These are phyloP conservation scores for Penicillium polonicum DNA, from an alignment of 2,329 filamentous ascomycete genomes.

Conservation along the genomic window DNA sequence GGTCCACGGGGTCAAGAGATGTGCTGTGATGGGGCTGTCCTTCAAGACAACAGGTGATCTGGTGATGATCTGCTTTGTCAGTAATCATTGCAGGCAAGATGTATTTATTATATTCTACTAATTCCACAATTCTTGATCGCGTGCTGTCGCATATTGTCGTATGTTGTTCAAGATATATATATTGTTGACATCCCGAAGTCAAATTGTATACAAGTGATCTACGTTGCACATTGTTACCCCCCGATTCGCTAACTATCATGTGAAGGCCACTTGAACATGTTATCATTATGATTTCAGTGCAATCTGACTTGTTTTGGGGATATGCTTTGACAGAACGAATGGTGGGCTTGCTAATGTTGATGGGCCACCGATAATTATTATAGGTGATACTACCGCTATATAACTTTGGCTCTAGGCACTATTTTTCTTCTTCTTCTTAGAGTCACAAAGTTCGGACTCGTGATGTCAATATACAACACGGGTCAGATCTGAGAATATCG, in stretches of 20 bases:
- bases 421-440: background rate
- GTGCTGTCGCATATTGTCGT: background rate
- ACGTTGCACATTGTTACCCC: background rate
- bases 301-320: background rate
- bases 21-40: background rate
- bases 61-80: background rate
- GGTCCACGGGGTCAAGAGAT: background rate
- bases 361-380: background rate
- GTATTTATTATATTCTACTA: background rate
- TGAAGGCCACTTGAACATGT: background rate
- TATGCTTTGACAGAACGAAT: background rate
- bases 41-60: background rate
- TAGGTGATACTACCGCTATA: background rate
- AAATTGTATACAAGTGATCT: background rate
- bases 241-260: background rate
- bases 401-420: background rate
- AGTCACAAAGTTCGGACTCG: background rate
- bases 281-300: background rate
- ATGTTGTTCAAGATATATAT: background rate
- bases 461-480: background rate
- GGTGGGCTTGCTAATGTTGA: background rate
- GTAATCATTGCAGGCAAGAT: background rate
- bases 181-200: background rate
- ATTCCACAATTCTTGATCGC: background rate
- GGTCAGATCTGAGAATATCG: background rate